phyloP scores from a whole-genome alignment of 768 basidiomycete genomes.

The Tricholoma bakamatsutake region DNA sequence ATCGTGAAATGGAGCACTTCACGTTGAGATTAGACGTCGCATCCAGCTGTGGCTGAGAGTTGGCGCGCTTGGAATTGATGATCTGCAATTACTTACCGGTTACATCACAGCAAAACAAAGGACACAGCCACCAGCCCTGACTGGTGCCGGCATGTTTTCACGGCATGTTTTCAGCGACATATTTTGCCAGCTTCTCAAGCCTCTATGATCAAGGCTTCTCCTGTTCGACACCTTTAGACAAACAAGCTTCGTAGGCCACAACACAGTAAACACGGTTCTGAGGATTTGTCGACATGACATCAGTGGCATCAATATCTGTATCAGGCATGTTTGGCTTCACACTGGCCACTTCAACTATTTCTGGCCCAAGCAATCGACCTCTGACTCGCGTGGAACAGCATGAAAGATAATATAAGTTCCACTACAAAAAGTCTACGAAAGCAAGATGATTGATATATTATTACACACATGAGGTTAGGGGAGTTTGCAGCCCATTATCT shows the following conservation, averaged over 20 bases:
- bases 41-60: conserved; percentile 4
- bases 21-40: conserved; percentile 2
- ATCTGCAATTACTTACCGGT: conserved; percentile 4
- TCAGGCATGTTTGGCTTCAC: no score
- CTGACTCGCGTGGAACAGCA: neutral
- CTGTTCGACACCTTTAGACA: no score
- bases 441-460: conserved; percentile 15
- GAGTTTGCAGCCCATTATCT: conserved; percentile 55
- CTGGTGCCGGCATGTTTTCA: no score
- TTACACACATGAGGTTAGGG: conserved; percentile 11
- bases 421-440: conserved; percentile 5
- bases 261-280: no score
- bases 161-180: no score
- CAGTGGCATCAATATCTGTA: no score
- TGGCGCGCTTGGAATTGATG: neutral
- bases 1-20: neutral
- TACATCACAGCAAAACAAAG: conserved; percentile 11
- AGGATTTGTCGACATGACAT: no score
- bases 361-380: neutral
- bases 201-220: no score
- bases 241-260: no score
- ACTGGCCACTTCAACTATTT: neutral
- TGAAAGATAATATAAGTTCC: neutral
- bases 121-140: neutral
- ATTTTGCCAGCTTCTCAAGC: no score